Conservation (phyloP, 257 asterid species). For the Solanum ossicruentum region DNA sequence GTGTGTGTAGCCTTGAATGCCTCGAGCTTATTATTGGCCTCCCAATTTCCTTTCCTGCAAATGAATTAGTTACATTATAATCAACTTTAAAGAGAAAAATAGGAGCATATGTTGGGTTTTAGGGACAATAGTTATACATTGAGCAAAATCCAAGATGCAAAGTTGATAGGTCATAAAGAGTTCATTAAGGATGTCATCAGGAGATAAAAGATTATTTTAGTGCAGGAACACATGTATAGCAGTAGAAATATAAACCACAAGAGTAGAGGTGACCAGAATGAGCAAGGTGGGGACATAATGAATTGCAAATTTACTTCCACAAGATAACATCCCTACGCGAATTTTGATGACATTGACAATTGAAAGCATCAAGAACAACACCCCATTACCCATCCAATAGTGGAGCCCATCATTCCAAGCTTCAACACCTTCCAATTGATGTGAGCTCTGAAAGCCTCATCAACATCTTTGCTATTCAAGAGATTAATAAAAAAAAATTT, state of each 20-base stretch:
- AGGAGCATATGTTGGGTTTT: not conserved
- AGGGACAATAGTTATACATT: not conserved
- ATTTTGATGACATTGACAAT: constrained; percentile 79
- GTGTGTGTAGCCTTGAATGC: too few species aligned
- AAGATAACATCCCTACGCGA: constrained; percentile 68
- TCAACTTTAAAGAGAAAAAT: too few species aligned
- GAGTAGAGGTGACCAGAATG: constrained; percentile 63
- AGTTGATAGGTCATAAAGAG: too few species aligned
- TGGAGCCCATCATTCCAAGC: constrained; percentile 83
- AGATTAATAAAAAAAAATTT: too few species aligned
- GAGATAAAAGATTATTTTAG: not conserved
- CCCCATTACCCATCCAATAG: constrained; percentile 81
- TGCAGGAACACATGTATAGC: constrained; percentile 55
- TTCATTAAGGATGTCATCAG: too few species aligned
- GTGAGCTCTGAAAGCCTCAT: constrained; percentile 67
- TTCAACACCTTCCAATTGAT: constrained; percentile 57
- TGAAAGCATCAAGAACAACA: constrained; percentile 83
- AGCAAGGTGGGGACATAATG: constrained; percentile 45
- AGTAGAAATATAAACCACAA: constrained; percentile 67
- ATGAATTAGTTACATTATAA: too few species aligned
- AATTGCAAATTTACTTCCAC: constrained; percentile 71
- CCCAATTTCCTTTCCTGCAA: too few species aligned
- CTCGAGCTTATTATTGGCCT: too few species aligned
- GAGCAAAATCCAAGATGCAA: not conserved
- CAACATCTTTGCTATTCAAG: constrained; percentile 70